Base-by-base conservation (phyloP, 352 stramenopile species). In the Blastocystis sp. region DNA sequence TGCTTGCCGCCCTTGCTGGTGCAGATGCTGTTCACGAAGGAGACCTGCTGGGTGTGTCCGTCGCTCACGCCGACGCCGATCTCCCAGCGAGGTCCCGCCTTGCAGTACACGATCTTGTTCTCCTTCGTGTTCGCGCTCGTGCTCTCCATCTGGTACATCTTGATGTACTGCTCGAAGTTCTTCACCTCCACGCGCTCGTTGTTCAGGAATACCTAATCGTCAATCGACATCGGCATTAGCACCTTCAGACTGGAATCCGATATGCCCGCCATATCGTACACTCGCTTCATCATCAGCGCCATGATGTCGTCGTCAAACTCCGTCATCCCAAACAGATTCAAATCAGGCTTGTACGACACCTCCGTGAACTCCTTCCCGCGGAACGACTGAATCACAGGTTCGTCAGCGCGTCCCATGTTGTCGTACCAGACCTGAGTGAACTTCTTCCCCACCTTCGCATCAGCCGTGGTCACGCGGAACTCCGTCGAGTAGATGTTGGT, bases 401-500 rank as follows among this genome's bases (percentile, higher is more conserved):
- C 92, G 26, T 94, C 93, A 88, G 95, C 96, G 63, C 94, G 94
- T 88, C 93, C 92, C 97, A 99, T 99, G 91, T 99, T 98, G 82
- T 95, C 91, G 37, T 85, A 90, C 93, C 94, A 96, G 6, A 37
- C 61, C 65, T 93, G 91, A 6, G 94, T 95, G 92, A 99, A 99
- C 74, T 95, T 93, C 88, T 98, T 93, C 24, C 97, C 97, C n/a
- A 55, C 92, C 35, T 94, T 94, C 0, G 94, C 92, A 90, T 99
- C 98, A 0, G 96, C 93, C 24, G 97, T 99, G 91, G 99, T 97
- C 3, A 99, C 96, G 41, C 96, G 93, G 91, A 99, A 99, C 90
- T 98, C 92, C 13, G 93, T 98, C 21, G 95, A 98, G 92, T 99
- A 99, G 91, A 99, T 99, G 91, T 99, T 99, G 2, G 98, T 96